Base-by-base conservation (phyloP, 768 basidiomycete genomes). In the Amanita polypyramis region DNA sequence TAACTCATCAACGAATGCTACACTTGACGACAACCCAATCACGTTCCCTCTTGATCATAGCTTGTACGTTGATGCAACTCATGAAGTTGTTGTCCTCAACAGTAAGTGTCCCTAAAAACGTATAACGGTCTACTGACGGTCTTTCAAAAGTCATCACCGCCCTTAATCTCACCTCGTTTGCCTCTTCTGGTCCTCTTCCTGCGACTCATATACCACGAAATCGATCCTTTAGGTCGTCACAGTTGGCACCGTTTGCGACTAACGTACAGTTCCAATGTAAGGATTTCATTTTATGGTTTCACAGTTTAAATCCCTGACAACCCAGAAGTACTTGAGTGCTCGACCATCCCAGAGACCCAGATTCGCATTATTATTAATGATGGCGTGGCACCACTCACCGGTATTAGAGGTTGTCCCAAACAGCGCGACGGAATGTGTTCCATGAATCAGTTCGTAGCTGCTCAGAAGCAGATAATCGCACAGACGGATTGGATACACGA, bases 1-100 rank as follows among this genome's bases (percentile, higher is more conserved):
- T 67, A 85, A 91, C 59, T 80, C 87, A 12, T 85, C 86, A 0
- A 93, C 88, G 4, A 97, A 97, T 58, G 69, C 81, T 10, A 91
- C 90, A 0, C 70, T 93, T 45, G 74, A 92, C 52, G 75, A 85
- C 51, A 79, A 75, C 54, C 67, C 71, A 0, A 69, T 73, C 14
- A 84, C 77, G 0, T 88, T 86, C 75, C 86, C 85, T 5, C 70
- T 90, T 1, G 65, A 73, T 20, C 77, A 88, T 46, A 74, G 70
- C 47, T 60, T 94, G 29, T 94, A 92, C 50, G 89, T 91, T 5
- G 92, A 95, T 59, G 88, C 88, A 5, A 88, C 85, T 1, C 93
- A 94, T 49, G 92, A 95, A 56, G 87, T 90, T n/a, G 85, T 93
- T 33, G 79, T 93, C 0, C 65, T 91, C n/a, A 85, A 91, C 56